These are phyloP conservation scores for Puccinia brachypodii DNA, from an alignment of 1,284 basidiomycete species.

Conservation along the genomic window DNA sequence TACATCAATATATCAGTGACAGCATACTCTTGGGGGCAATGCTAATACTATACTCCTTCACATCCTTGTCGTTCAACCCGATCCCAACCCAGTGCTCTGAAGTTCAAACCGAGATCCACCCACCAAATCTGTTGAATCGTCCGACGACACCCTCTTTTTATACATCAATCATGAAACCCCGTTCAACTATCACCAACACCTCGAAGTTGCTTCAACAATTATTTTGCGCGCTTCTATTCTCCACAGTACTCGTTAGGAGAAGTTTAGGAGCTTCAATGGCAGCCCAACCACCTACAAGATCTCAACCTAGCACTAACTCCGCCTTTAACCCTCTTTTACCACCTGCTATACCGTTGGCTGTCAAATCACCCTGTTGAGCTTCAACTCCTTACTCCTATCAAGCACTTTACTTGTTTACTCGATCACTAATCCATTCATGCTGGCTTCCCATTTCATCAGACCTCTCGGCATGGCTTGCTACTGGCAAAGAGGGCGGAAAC, in stretches of 20 bases:
- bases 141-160: neutral
- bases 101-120: too few relatives aligned
- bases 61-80: too few relatives aligned
- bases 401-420: too few relatives aligned
- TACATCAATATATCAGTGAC: too few relatives aligned
- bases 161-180: neutral
- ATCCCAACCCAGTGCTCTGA: too few relatives aligned
- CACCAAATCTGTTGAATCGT: too few relatives aligned
- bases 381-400: too few relatives aligned
- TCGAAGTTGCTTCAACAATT: neutral
- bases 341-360: constrained; percentile 52
- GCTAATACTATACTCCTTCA: too few relatives aligned
- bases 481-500: constrained; percentile 47
- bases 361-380: constrained; percentile 50
- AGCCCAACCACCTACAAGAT: neutral
- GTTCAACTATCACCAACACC: neutral
- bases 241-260: neutral
- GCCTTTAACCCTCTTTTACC: constrained; percentile 50
- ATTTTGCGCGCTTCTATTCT: neutral
- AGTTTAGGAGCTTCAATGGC: neutral
- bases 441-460: constrained; percentile 41
- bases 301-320: neutral
- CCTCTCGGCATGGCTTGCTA: constrained; percentile 50
- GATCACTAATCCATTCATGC: too few relatives aligned
- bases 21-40: too few relatives aligned